phyloP scores from a whole-genome alignment of 768 basidiomycete species.

The Boletus speciosus region DNA sequence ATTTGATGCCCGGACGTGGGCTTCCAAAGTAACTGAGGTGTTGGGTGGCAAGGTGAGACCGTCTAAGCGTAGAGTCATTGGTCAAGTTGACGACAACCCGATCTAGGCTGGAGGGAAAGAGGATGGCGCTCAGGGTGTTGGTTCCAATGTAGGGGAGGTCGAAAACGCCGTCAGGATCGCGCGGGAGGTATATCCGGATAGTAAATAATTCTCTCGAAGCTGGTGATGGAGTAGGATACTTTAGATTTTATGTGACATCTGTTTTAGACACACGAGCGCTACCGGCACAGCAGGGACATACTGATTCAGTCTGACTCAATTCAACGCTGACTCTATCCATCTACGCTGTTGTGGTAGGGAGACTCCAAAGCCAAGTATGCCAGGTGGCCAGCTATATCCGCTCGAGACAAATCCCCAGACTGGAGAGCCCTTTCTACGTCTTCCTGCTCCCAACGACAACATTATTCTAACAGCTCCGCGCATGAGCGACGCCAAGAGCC shows the following conservation, averaged over 20 bases:
- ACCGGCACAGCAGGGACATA: background rate
- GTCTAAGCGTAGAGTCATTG: constrained; percentile 7
- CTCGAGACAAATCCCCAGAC: constrained; percentile 41
- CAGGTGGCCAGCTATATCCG: constrained; percentile 30
- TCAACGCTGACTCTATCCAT: background rate
- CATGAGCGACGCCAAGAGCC: constrained; percentile 36
- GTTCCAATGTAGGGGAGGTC: constrained; percentile 58
- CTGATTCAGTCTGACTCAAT: constrained; percentile 1
- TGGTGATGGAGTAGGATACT: background rate
- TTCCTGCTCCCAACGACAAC: constrained; percentile 46
- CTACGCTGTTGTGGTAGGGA: background rate
- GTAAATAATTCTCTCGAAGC: constrained; percentile 13
- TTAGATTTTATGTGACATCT: background rate
- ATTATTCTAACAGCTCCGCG: constrained; percentile 63
- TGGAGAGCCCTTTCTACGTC: constrained; percentile 54
- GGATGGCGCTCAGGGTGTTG: constrained; percentile 88
- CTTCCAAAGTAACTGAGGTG: constrained; percentile 67
- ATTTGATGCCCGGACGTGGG: constrained; percentile 88
- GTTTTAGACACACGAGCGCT: background rate
- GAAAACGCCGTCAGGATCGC: constrained; percentile 66
- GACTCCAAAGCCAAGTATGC: constrained; percentile 12
- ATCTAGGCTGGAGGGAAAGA: constrained; percentile 90
- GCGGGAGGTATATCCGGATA: constrained; percentile 33
- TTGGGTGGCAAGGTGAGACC: constrained; percentile 85
- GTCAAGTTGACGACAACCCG: constrained; percentile 6